Evolutionary conservation across 352 stramenopile genomes (phyloP), one percentile per base, ranked within the genome.

Genomic region (Pythium utonaiense): DNA sequence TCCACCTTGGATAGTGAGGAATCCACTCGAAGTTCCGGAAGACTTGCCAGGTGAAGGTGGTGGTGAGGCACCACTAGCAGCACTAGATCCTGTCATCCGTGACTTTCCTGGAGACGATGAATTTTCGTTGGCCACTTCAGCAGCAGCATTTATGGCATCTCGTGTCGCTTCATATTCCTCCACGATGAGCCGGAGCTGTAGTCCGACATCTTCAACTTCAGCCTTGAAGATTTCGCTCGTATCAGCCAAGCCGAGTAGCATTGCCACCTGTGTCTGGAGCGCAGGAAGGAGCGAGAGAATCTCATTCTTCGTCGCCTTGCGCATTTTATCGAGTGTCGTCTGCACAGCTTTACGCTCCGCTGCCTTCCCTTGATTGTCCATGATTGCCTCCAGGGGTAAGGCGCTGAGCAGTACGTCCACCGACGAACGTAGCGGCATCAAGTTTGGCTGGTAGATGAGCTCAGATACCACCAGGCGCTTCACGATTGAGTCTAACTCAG

Each of bases 361-460:
- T 3, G 68, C 64, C 64, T 97, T 97, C 36, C 89, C 89, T 58
- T 96, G 85, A 9, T 67, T 67, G 44, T 94, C 86, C 67, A 96
- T 84, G 19, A 93, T 66, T 17, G 28, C 44, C 49, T 76, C 74
- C 12, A 96, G 58, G 3, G 82, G 77, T 14, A 90, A 27, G 1
- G 86, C 81, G 54, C 83, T 91, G 3, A 88, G 50, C 21, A 97
- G 45, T 13, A 86, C 30, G 1, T 47, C 45, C 2, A 92, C 44
- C 1, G 62, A 73, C 14, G 42, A 53, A 6, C 61, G 38, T n/a
- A 92, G 40, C 5, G 75, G 62, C 5, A 60, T 49, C 34, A 97
- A 13, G 17, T 91, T 76, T 6, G 57, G 48, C 22, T 70, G 64
- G 71, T 96, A 95, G 38, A 97, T 94, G 33, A 97, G 80, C 42